Conservation (phyloP, 2,329 filamentous ascomycete genomes). For the Fusarium heterosporum region DNA sequence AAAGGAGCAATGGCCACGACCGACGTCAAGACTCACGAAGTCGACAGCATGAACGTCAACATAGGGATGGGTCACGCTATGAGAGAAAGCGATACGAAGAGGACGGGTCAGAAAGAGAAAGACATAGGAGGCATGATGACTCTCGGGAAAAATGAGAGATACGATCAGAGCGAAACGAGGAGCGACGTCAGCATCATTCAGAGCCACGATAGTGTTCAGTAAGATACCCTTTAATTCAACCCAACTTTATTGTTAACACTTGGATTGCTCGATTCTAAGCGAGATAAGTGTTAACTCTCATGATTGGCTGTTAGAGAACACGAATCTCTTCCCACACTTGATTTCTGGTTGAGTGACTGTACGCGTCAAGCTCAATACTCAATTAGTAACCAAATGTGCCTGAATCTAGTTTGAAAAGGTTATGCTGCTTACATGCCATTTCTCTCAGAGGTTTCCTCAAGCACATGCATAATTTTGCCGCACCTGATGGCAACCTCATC, state of each 20-base stretch:
- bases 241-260: background rate
- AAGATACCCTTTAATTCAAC: slow-evolving; percentile 27
- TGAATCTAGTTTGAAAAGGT: too few relatives aligned
- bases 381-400: too few relatives aligned
- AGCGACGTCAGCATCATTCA: slow-evolving; percentile 20
- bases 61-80: slow-evolving; percentile 18
- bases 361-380: background rate
- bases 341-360: background rate
- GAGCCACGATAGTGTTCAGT: slow-evolving; percentile 13
- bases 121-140: slow-evolving; percentile 20
- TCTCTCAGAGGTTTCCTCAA: too few relatives aligned
- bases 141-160: slow-evolving; percentile 28
- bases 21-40: slow-evolving; percentile 21
- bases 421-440: too few relatives aligned
- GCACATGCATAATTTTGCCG: too few relatives aligned
- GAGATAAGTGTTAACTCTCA: background rate
- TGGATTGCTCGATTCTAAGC: background rate
- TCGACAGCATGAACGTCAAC: slow-evolving; percentile 21
- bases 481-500: too few relatives aligned
- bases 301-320: too few relatives aligned
- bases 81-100: slow-evolving; percentile 11
- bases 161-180: slow-evolving; percentile 20
- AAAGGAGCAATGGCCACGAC: slow-evolving; percentile 17
- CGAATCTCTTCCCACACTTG: background rate
- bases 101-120: slow-evolving; percentile 7